These are phyloP conservation scores for Pseudozyma sp. DNA, from an alignment of 1,284 basidiomycete species.

Conservation along the genomic window DNA sequence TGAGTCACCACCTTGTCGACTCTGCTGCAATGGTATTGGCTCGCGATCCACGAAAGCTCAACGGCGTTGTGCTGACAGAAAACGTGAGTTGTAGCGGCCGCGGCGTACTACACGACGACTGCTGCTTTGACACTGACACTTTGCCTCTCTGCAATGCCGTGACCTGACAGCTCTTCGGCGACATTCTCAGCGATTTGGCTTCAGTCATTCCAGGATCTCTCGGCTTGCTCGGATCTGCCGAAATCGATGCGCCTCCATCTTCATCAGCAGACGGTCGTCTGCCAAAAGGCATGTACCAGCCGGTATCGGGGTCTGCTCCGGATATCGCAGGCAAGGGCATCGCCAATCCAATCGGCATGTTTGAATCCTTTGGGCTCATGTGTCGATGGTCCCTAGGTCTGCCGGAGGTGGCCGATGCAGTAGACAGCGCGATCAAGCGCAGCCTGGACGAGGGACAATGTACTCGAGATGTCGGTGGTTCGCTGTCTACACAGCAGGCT, in stretches of 20 bases:
- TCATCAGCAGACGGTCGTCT: constrained; percentile 14
- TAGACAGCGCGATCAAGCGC: constrained; percentile 87
- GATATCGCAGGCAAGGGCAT: constrained; percentile 94
- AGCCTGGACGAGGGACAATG: constrained; percentile 85
- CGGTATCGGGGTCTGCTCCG: constrained; percentile 80
- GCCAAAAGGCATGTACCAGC: constrained; percentile 88
- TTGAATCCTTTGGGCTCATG: constrained; percentile 93
- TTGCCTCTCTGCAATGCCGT: not conserved
- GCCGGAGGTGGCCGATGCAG: constrained; percentile 78
- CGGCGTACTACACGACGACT: not conserved
- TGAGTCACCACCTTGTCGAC: constrained; percentile 83
- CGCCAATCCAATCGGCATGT: constrained; percentile 96
- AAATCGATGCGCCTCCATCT: constrained; percentile 87
- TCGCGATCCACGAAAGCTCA: constrained; percentile 87
- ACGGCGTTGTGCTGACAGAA: constrained; percentile 76
- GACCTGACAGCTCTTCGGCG: constrained; percentile 37
- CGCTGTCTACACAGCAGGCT: constrained; percentile 79
- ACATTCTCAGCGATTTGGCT: constrained; percentile 47
- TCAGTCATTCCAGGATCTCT: constrained; percentile 51
- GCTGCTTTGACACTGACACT: not conserved
- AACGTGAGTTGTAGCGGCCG: constrained; percentile 36
- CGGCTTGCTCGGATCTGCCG: constrained; percentile 95
- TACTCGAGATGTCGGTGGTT: constrained; percentile 88
- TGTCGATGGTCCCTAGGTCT: constrained; percentile 92
- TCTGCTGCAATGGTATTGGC: constrained; percentile 96